Percentiles rank a stretch among this genome's conserved stretches.
These are phyloP conservation scores for Zelopaecilomyces penicillatus DNA, from an alignment of 2,329 filamentous ascomycete species.

Conservation along the genomic window DNA sequence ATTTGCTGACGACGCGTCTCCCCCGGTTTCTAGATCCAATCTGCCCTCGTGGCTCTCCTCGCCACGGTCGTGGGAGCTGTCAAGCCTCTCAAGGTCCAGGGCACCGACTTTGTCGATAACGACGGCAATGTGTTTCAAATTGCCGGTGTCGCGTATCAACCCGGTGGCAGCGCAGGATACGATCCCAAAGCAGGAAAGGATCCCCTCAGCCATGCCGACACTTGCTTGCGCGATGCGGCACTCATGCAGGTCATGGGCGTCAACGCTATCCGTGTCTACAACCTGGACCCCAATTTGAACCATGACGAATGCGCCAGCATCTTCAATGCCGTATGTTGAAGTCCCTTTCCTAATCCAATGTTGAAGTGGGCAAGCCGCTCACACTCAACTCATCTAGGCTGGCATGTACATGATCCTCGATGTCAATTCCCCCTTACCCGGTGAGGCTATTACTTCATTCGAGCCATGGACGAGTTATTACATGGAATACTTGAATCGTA, in stretches of 20 bases:
- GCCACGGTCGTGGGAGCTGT: slow-evolving; percentile 49
- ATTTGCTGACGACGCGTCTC: slow-evolving; percentile 7
- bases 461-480: slow-evolving; percentile 54
- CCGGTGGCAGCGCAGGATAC: slow-evolving; percentile 56
- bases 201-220: slow-evolving; percentile 49
- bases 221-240: slow-evolving; percentile 56
- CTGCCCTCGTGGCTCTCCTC: slow-evolving; percentile 43
- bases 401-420: slow-evolving; percentile 64
- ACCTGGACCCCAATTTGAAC: slow-evolving; percentile 56
- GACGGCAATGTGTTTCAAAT: slow-evolving; percentile 55
- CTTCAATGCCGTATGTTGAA: slow-evolving; percentile 47
- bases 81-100: slow-evolving; percentile 46
- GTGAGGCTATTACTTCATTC: slow-evolving; percentile 46
- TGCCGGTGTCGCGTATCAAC: slow-evolving; percentile 61
- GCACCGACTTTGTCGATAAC: slow-evolving; percentile 52
- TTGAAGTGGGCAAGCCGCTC: slow-evolving; percentile 2
- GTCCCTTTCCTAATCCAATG: not conserved
- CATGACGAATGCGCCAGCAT: slow-evolving; percentile 60
- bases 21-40: slow-evolving; percentile 22
- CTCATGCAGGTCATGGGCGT: slow-evolving; percentile 57
- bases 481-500: slow-evolving; percentile 53
- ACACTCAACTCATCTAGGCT: slow-evolving; percentile 27
- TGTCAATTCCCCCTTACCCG: slow-evolving; percentile 56
- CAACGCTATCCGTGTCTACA: slow-evolving; percentile 64
- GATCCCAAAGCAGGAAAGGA: slow-evolving; percentile 46